Conservation (phyloP, 2,329 filamentous ascomycete species). For the Westerdykella sp. region DNA sequence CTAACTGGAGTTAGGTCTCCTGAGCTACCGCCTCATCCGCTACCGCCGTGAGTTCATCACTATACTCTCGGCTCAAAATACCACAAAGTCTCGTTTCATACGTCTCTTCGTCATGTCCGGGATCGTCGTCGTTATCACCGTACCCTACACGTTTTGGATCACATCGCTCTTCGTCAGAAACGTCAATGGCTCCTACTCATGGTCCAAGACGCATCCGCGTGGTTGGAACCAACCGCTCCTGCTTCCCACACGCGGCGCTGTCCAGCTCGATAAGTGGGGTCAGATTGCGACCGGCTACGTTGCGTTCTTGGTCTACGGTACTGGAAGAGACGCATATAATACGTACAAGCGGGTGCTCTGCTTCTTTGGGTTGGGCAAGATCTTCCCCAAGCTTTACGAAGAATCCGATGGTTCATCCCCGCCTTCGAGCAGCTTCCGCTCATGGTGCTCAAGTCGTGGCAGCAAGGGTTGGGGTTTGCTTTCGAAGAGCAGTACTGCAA, state of each 20-base stretch:
- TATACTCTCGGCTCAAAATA: slow-evolving; percentile 49
- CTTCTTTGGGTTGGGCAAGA: slow-evolving; percentile 20
- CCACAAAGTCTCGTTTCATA: slow-evolving; percentile 55
- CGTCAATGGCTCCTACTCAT: slow-evolving; percentile 45
- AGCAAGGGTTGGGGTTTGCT: slow-evolving; percentile 24
- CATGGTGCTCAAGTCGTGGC: slow-evolving; percentile 13
- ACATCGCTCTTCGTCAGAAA: slow-evolving; percentile 42
- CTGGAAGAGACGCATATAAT: slow-evolving; percentile 52
- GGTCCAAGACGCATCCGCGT: slow-evolving; percentile 47
- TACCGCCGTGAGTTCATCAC: slow-evolving; percentile 54
- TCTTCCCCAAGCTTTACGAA: slow-evolving; percentile 26
- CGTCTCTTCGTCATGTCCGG: slow-evolving; percentile 55
- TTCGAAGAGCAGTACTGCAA: slow-evolving; percentile 14
- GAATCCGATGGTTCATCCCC: slow-evolving; percentile 9
- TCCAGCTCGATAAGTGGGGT: slow-evolving; percentile 54
- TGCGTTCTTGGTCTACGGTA: slow-evolving; percentile 59
- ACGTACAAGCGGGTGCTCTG: slow-evolving; percentile 24
- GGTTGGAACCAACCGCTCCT: slow-evolving; percentile 47
- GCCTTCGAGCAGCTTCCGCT: slow-evolving; percentile 9
- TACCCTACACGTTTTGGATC: slow-evolving; percentile 43
- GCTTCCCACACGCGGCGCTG: slow-evolving; percentile 40
- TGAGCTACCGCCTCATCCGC: slow-evolving; percentile 54
- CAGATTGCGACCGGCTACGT: slow-evolving; percentile 49
- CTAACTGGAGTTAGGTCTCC: slow-evolving; percentile 43
- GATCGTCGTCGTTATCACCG: slow-evolving; percentile 44